Percentiles rank a stretch among this genome's conserved stretches.
These are phyloP conservation scores for Calonectria hawksworthii DNA, from an alignment of 2,329 filamentous ascomycete genomes.

Conservation along the genomic window DNA sequence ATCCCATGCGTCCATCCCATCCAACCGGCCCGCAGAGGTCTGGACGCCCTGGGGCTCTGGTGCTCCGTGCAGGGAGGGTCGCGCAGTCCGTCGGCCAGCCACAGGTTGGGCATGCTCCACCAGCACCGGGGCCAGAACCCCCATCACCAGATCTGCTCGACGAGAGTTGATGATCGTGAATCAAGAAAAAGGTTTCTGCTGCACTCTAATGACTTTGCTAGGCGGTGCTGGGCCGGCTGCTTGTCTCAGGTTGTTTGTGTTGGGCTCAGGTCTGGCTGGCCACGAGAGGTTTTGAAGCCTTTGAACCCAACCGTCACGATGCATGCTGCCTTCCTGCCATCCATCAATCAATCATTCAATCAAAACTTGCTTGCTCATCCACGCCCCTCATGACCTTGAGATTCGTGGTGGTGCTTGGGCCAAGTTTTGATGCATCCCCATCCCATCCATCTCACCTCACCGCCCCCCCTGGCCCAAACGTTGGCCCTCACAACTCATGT, in stretches of 20 bases:
- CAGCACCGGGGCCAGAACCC: background rate
- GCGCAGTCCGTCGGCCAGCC: constrained; percentile 19
- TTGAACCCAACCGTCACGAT: constrained; percentile 5
- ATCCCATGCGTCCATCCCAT: constrained; percentile 3
- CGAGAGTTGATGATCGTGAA: background rate
- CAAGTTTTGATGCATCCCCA: constrained; percentile 8
- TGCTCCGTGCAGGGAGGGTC: constrained; percentile 18
- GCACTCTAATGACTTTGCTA: background rate
- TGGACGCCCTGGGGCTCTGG: constrained; percentile 18
- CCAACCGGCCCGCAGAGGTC: constrained; percentile 19
- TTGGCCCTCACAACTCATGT: constrained; percentile 9
- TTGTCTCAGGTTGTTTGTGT: background rate
- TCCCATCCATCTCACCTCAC: constrained; percentile 17
- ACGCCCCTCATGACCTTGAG: constrained; percentile 1
- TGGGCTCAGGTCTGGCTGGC: background rate
- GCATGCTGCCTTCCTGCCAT: background rate
- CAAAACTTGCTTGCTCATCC: background rate
- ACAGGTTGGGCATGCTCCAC: background rate
- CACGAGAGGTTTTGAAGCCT: background rate
- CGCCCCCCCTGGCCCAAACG: constrained; percentile 15
- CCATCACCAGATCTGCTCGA: background rate
- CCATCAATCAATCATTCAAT: background rate
- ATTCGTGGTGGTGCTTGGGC: constrained; percentile 2
- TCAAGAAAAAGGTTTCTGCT: constrained; percentile 6
- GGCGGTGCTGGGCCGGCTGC: background rate